phyloP scores from a whole-genome alignment of 805 yeast species.

The Candida peoriensis region DNA sequence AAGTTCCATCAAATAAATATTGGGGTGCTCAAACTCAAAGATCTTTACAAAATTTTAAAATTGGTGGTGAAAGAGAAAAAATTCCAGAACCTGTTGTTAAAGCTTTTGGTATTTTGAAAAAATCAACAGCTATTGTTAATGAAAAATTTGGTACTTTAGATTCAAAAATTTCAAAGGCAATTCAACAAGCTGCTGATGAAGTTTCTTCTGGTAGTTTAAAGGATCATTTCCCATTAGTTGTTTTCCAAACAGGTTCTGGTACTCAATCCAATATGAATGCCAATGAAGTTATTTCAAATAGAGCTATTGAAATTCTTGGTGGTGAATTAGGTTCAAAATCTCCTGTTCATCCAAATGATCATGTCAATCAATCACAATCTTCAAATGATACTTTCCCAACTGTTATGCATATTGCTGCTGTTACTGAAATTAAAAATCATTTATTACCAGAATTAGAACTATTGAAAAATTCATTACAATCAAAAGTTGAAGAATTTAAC shows the following conservation, averaged over 20 bases:
- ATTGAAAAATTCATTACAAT: constrained; percentile 73
- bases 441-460: constrained; percentile 76
- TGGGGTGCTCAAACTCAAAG: constrained; percentile 99
- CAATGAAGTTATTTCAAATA: constrained; percentile 96
- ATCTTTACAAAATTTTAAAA: constrained; percentile 89
- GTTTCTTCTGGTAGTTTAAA: constrained; percentile 87
- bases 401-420: constrained; percentile 99
- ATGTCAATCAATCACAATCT: constrained; percentile 97
- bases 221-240: constrained; percentile 96
- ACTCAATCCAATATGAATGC: constrained; percentile 99
- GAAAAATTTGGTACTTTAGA: constrained; percentile 76
- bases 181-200: constrained; percentile 92
- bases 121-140: constrained; percentile 92
- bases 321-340: constrained; percentile 87
- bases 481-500: constrained; percentile 76
- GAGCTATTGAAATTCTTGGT: constrained; percentile 95
- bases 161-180: constrained; percentile 77
- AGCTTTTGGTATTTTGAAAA: constrained; percentile 92
- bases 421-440: constrained; percentile 70
- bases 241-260: constrained; percentile 98
- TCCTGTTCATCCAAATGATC: constrained; percentile 98
- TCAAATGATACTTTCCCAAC: constrained; percentile 99
- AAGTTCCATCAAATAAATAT: constrained; percentile 80
- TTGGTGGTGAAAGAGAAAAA: constrained; percentile 86
- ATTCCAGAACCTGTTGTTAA: constrained; percentile 88